Evolutionary conservation across 2,329 filamentous ascomycete species (phyloP), one percentile per base, ranked within the genome.

Genomic region (Cercospora beticola): DNA sequence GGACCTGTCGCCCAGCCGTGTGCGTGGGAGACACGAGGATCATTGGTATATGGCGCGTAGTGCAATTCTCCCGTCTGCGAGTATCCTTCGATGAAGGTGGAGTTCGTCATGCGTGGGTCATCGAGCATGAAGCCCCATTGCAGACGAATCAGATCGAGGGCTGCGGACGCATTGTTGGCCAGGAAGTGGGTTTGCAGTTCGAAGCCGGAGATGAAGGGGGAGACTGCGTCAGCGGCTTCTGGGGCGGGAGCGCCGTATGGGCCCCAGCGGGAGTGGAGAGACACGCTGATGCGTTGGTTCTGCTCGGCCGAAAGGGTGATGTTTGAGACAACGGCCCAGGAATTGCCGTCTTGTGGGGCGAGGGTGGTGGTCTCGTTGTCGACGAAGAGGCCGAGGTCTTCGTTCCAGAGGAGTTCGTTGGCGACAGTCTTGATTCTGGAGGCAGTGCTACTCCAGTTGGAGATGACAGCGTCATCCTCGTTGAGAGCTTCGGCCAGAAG

Each of bases 81-180:
- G 64, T 85, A 86, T 0, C 85, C 84, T 72, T 86, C 85, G 64
- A 85, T 83, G 62, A 86, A 85, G 0, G 83, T 85, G 0, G 79
- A 81, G 58, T 86, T 84, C 1, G 84, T 87, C 83, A 86, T 85
- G 40, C 83, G 79, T 0, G 83, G 81, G 65, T 86, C 82, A 16
- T 86, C 79, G 5, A 87, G 81, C 85, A 87, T 87, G 71, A 85
- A 87, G 23, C 75, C 76, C 84, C 85, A 87, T 74, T 84, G 81
- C 2, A 82, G 69, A 6, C 81, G 74, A 69, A 85, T 83, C 4
- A 85, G 74, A 2, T 77, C 82, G 1, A 85, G 75, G 0, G 81
- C 82, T 0, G 77, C 76, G 30, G 78, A 75, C 0, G 80, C 73
- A 36, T 83, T 79, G 5, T 74, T 75, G 0, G 82, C 83, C 7